Percentiles rank a stretch among this genome's conserved stretches.
phyloP scores from a whole-genome alignment of 345 rosid species.

The Ricinus communis region DNA sequence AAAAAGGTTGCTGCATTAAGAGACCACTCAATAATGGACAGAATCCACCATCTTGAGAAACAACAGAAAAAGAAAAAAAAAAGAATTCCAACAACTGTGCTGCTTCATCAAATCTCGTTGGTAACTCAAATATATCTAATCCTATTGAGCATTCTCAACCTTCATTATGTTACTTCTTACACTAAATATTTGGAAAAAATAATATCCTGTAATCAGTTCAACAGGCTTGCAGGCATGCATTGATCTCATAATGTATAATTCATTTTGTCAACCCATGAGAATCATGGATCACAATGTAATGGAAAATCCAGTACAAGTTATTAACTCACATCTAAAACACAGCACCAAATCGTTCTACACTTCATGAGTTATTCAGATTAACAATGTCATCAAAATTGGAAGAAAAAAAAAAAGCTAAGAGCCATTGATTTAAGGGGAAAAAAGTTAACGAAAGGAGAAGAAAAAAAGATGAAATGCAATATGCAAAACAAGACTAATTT shows the following conservation, averaged over 20 bases:
- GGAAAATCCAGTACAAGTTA: background rate
- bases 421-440: background rate
- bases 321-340: background rate
- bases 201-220: background rate
- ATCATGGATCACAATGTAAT: background rate
- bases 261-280: background rate
- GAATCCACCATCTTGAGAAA: too few relatives aligned
- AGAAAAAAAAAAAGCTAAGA: background rate
- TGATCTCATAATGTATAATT: background rate
- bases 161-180: background rate
- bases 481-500: too few relatives aligned
- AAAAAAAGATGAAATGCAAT: background rate
- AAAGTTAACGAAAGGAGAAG: background rate
- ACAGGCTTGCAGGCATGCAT: background rate
- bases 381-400: background rate
- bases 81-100: background rate
- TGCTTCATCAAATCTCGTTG: background rate
- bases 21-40: too few relatives aligned
- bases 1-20: too few relatives aligned
- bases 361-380: background rate
- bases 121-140: background rate
- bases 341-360: background rate
- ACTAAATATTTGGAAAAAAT: background rate
- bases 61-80: too few relatives aligned
- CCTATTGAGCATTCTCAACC: background rate